A percentile compares a stretch with the other conserved stretches of the same genome.
Evolutionary conservation across 164 flowering plant species (phyloP).

Genomic region (Sedum album): DNA sequence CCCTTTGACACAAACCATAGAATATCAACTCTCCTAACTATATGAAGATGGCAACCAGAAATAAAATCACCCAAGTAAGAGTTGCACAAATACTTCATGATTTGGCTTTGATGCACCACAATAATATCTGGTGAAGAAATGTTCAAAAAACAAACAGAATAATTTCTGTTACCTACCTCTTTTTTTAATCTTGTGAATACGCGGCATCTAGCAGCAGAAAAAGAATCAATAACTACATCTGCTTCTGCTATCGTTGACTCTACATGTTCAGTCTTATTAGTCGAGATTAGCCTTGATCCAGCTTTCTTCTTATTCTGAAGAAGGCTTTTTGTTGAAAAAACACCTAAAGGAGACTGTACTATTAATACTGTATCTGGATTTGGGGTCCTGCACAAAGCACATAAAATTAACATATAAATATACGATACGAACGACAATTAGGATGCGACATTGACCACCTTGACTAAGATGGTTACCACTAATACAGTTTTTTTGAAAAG

Average conservation of each 20-base stretch:
- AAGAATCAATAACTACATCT: constrained; percentile 35
- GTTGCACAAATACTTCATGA: not conserved
- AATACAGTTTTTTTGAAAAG: not conserved
- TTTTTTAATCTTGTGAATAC: constrained; percentile 35
- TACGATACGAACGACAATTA: not conserved
- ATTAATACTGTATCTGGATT: constrained; percentile 78
- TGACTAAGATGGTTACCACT: not conserved
- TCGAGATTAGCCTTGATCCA: constrained; percentile 64
- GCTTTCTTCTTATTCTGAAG: constrained; percentile 45
- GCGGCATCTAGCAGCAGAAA: constrained; percentile 84
- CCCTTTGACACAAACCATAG: not conserved
- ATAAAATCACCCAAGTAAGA: not conserved
- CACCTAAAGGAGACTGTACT: constrained; percentile 66
- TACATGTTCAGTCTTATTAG: constrained; percentile 32
- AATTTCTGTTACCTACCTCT: constrained; percentile 33
- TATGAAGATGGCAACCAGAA: too few species aligned
- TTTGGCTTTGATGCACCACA: not conserved
- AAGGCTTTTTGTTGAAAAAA: constrained; percentile 62
- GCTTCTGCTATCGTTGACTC: constrained; percentile 28
- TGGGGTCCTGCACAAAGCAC: constrained; percentile 60
- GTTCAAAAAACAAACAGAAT: not conserved
- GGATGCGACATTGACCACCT: not conserved
- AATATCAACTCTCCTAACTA: not conserved
- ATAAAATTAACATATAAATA: not conserved
- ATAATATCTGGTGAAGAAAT: not conserved